Conservation (phyloP, 2,329 filamentous ascomycete species). For the Fusarium ramigenum region DNA sequence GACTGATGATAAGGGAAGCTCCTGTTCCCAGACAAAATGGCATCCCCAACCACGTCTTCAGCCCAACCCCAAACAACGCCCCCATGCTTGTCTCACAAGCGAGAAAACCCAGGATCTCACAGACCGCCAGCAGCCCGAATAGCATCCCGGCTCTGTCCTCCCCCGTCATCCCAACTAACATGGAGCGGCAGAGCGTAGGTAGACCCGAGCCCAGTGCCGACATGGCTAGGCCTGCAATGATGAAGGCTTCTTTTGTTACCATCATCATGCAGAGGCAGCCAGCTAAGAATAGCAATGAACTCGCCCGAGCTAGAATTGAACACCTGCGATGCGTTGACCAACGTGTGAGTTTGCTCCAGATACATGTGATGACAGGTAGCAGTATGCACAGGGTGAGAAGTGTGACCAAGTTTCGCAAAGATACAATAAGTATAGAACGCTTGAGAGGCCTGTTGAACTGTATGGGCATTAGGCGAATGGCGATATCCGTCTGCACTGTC, state of each 20-base stretch:
- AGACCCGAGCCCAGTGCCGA: slow-evolving; percentile 40
- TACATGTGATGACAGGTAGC: slow-evolving; percentile 25
- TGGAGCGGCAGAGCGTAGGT: slow-evolving; percentile 39
- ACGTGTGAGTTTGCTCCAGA: slow-evolving; percentile 9
- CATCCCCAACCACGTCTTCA: slow-evolving; percentile 38
- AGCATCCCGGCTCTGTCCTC: slow-evolving; percentile 33
- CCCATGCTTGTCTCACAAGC: slow-evolving; percentile 34
- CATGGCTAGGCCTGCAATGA: slow-evolving; percentile 34
- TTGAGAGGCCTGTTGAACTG: slow-evolving; percentile 39
- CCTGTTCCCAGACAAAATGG: slow-evolving; percentile 35
- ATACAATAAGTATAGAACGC: slow-evolving; percentile 36
- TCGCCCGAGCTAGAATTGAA: slow-evolving; percentile 28
- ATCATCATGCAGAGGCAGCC: slow-evolving; percentile 40
- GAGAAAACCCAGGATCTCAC: slow-evolving; percentile 39
- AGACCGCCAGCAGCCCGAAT: slow-evolving; percentile 40
- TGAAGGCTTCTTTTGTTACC: slow-evolving; percentile 24
- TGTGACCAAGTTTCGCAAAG: slow-evolving; percentile 34
- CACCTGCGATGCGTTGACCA: slow-evolving; percentile 16
- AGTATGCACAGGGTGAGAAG: slow-evolving; percentile 37
- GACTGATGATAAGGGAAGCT: slow-evolving; percentile 18
- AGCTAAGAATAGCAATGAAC: slow-evolving; percentile 34
- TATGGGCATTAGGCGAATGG: slow-evolving; percentile 40
- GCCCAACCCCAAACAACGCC: slow-evolving; percentile 37
- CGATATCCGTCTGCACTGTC: slow-evolving; percentile 34
- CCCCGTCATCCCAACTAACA: slow-evolving; percentile 29